Evolutionary conservation across 331 rosid genomes (phyloP).

Genomic region (Phaseolus coccineus): DNA sequence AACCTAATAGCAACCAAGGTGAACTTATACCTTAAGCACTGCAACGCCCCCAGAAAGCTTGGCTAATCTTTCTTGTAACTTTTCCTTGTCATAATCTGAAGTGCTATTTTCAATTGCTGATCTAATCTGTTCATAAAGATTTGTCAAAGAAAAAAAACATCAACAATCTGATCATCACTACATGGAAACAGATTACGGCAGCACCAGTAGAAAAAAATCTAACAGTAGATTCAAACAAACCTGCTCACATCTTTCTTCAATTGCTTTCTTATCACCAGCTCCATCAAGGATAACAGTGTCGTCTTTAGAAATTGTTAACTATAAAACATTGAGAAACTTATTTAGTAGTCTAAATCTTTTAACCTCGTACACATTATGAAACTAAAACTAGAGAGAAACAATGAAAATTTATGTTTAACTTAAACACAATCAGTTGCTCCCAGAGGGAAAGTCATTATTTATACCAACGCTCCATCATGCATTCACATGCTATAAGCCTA

Average conservation of each 20-base stretch:
- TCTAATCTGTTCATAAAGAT: conserved; percentile 67
- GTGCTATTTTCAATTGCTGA: conserved; percentile 80
- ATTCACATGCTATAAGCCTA: neutral
- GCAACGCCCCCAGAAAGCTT: conserved; percentile 98
- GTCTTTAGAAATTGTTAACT: conserved; percentile 93
- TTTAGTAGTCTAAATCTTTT: conserved; percentile 13
- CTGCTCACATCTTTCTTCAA: conserved; percentile 98
- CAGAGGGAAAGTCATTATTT: neutral
- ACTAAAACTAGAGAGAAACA: neutral
- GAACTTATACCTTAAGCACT: conserved; percentile 70
- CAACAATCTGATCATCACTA: neutral
- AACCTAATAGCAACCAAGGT: neutral
- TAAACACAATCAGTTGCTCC: neutral
- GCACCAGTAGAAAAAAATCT: neutral
- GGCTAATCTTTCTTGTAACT: conserved; percentile 89
- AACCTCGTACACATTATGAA: neutral
- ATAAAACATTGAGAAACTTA: conserved; percentile 5
- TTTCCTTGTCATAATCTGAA: conserved; percentile 97
- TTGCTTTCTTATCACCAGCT: conserved; percentile 89
- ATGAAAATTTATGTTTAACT: neutral
- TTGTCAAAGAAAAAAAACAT: neutral
- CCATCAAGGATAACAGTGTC: conserved; percentile 96
- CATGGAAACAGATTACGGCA: conserved; percentile 12
- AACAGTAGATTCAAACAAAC: conserved; percentile 49
- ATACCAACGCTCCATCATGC: neutral